Evolutionary conservation across 352 stramenopile species (phyloP).

Genomic region (Phytophthora meadii): DNA sequence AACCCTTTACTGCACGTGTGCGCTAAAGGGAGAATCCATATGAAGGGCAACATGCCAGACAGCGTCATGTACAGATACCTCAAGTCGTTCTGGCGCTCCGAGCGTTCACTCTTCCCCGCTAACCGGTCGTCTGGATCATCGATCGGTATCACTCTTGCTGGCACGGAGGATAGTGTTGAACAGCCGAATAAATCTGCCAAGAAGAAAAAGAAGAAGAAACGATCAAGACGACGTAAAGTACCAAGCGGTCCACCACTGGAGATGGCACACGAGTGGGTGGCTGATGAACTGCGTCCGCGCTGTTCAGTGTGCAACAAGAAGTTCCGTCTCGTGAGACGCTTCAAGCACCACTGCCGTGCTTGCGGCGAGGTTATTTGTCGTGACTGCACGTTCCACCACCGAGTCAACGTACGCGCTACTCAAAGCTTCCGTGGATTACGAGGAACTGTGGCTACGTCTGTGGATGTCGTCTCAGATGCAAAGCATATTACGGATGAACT

Average conservation of each 20-base stretch:
- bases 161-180: neutral
- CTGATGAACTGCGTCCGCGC: slow-evolving; percentile 55
- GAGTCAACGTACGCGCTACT: slow-evolving; percentile 47
- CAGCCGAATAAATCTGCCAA: slow-evolving; percentile 24
- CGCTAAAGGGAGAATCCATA: slow-evolving; percentile 62
- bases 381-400: slow-evolving; percentile 54
- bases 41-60: slow-evolving; percentile 67
- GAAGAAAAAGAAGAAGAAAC: slow-evolving; percentile 41
- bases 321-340: slow-evolving; percentile 63
- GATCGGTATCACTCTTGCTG: slow-evolving; percentile 22
- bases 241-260: slow-evolving; percentile 47
- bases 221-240: slow-evolving; percentile 25
- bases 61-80: slow-evolving; percentile 67
- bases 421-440: slow-evolving; percentile 35
- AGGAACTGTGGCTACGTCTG: slow-evolving; percentile 22
- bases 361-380: slow-evolving; percentile 75
- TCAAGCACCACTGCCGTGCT: slow-evolving; percentile 77
- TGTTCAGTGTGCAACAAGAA: slow-evolving; percentile 71
- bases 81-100: slow-evolving; percentile 62
- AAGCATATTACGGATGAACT: slow-evolving; percentile 13
- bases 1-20: slow-evolving; percentile 62
- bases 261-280: slow-evolving; percentile 70
- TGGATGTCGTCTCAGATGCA: slow-evolving; percentile 16
- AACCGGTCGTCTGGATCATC: slow-evolving; percentile 37
- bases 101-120: slow-evolving; percentile 43